Evolutionary conservation across 129 eudicot species (phyloP), one percentile per base, ranked within the genome.

Genomic region (Smallanthus sonchifolius): DNA sequence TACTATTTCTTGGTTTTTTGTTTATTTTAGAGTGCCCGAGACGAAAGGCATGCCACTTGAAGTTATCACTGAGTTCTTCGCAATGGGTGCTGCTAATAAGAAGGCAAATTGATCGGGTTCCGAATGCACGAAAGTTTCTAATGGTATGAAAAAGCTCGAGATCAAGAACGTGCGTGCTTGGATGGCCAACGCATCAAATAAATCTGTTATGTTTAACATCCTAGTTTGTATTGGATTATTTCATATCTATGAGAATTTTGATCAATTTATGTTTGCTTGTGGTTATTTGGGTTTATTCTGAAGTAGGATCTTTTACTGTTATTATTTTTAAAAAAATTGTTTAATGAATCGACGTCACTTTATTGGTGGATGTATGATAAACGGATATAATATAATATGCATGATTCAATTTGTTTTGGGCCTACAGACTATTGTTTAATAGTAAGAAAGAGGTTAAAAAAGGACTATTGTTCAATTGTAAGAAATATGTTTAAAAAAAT

Each of bases 11-110:
- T 93, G 98, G 98, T 65, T 86, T 42, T 93, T 93, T 20, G 89
- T 90, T 32, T 93, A 66, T 84, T 57, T 86, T 30, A 90, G 68
- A 79, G 98, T 93, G 34, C 98, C 98, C 0, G 98, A 93, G 81
- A 93, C 98, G 13, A 93, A 93, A 76, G 98, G 98, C 20, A 93
- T 93, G 98, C 98, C 98, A 36, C 95, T 93, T 75, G 98, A 93
- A 86, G 98, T 93, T 76, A 93, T 93, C 69, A 81, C 95, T 2
- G 98, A 93, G 74, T 93, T 93, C 84, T 93, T 93, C 9, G 89
- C 91, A 16, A 86, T 93, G 74, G 98, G 98, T 39, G 96, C 97
- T 17, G 78, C 80, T 76, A 76, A 75, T 75, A 84, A 80, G 81
- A 80, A 71, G 73, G 8, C 80, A 64, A 77, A 81, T 43, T 84